Evolutionary conservation across 352 stramenopile species (phyloP), one percentile per base, ranked within the genome.

Genomic region (Phytopythium helicoides): DNA sequence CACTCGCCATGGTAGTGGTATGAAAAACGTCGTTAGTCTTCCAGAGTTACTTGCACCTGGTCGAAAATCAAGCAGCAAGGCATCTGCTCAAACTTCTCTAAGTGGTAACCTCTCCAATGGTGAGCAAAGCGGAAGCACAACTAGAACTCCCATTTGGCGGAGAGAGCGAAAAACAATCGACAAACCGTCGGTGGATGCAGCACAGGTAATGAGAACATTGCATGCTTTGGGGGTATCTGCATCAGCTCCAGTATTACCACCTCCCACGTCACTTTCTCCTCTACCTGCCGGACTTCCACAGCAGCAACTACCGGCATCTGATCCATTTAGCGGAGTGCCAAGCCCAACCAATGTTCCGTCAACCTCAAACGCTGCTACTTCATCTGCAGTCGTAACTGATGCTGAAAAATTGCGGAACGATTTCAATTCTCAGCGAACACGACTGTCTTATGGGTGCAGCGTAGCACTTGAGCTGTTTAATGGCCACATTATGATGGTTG

Each of bases 401-500:
- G 73, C 78, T 1, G 75, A 89, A 33, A 80, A 81, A 19, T 56
- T 89, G 36, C 73, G 68, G n/a, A 87, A 87, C 53, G 78, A 78
- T 52, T 87, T 89, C 48, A 87, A 86, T 54, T 83, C 78, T 10
- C 78, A 89, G 60, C 51, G 58, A 6, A 74, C 73, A 10, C 54
- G 75, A 47, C 57, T 89, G 1, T 89, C 81, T 14, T 89, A 81
- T 35, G 78, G 78, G 42, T 89, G 73, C 40, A 87, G 74, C 39
- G 70, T 89, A 34, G 78, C 78, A 8, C 54, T 89, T 7, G 76
- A 89, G 65, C 59, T 87, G 35, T 89, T 87, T 64, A 89, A 89
- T 52, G 78, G 78, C 3, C 62, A 89, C n/a, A 38, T 89, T 25
- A 73, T 89, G 69, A 86, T 85, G 71, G 72, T 89, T 15, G 63